Evolutionary conservation across 2,329 filamentous ascomycete species (phyloP), one percentile per base, ranked within the genome.

Genomic region (Fusarium gaditjirri): DNA sequence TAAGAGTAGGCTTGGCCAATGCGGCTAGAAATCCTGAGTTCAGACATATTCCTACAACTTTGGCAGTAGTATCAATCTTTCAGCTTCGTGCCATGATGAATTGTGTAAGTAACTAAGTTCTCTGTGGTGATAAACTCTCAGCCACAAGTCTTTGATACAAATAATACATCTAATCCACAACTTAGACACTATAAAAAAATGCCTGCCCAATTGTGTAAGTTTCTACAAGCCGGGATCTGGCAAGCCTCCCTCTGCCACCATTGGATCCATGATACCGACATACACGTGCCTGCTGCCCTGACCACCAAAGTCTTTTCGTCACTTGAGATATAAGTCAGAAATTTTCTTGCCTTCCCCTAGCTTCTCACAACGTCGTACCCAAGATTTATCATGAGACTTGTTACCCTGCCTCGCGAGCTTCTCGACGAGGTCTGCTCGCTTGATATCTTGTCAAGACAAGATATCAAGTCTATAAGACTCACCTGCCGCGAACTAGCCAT

Each of bases 381-480:
- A 14, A 8, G 6, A 3, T 2, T 0, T 8, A 29, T 7, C 21
- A 63, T 61, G 60, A 12, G 27, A 11, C 46, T 69, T 1, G 5
- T 33, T 6, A 44, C 23, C 16, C 41, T 69, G 0, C 66, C 64
- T 6, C 9, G 11, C 0, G 66, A 68, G 27, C 17, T 68, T 8
- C 10, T 69, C 8, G 29, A 14, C 12, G 17, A 67, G 4, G 47
- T 64, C 12, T 38, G 43, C 41, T 54, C 46, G 1, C 17, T n/a
- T 17, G 25, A 42, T 5, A 8, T 35, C n/a, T 25, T 64, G n/a
- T 42, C 46, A 1, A 49, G 38, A 21, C n/a, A 35, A 44, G 65
- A 68, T 36, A 21, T 69, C 36, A 54, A 64, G 23, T 57, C 66
- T 4, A 23, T 54, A 12, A 53, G 66, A 6, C 58, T 68, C 14